Evolutionary conservation across 176 grass and related monocot genomes (phyloP).

Genomic region (Tillandsia fasciculata): DNA sequence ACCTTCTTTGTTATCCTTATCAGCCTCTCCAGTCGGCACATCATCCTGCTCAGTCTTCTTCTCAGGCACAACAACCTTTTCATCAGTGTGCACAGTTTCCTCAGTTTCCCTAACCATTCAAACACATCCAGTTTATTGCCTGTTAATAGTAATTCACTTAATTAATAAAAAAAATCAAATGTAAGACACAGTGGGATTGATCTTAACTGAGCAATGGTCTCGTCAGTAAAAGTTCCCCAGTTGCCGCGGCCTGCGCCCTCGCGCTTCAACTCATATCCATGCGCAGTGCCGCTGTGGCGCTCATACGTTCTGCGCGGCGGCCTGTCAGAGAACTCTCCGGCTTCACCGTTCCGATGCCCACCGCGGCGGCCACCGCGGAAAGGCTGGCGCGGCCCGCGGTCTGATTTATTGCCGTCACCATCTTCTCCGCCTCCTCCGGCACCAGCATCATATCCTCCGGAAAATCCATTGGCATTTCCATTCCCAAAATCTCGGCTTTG

Average conservation of each 20-base stretch:
- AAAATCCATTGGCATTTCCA: slow-evolving; percentile 35
- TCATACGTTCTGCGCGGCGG: slow-evolving; percentile 53
- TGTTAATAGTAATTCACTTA: not conserved
- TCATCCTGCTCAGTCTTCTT: slow-evolving; percentile 40
- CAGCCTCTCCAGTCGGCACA: slow-evolving; percentile 16
- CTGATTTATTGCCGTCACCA: slow-evolving; percentile 22
- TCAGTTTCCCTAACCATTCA: slow-evolving; percentile 40
- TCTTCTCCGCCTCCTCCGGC: slow-evolving; percentile 39
- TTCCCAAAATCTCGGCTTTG: slow-evolving; percentile 43
- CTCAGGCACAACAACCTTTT: slow-evolving; percentile 29
- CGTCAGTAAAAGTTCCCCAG: slow-evolving; percentile 59
- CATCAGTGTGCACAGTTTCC: slow-evolving; percentile 41
- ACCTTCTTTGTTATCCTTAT: slow-evolving; percentile 47
- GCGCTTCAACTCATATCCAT: slow-evolving; percentile 56
- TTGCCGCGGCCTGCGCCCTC: slow-evolving; percentile 69
- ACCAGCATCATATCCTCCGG: slow-evolving; percentile 35
- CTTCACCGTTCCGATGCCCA: slow-evolving; percentile 43
- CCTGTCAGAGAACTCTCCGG: slow-evolving; percentile 41
- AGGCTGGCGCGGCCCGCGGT: slow-evolving; percentile 36
- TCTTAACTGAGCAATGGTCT: slow-evolving; percentile 46
- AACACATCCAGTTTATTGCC: not conserved
- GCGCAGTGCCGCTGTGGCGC: slow-evolving; percentile 76
- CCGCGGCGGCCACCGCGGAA: slow-evolving; percentile 54
- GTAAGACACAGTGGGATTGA: not conserved
- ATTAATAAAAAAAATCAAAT: slow-evolving; percentile 1